phyloP scores from a whole-genome alignment of 169 alveolate species.

The Plasmodium gaboni region DNA sequence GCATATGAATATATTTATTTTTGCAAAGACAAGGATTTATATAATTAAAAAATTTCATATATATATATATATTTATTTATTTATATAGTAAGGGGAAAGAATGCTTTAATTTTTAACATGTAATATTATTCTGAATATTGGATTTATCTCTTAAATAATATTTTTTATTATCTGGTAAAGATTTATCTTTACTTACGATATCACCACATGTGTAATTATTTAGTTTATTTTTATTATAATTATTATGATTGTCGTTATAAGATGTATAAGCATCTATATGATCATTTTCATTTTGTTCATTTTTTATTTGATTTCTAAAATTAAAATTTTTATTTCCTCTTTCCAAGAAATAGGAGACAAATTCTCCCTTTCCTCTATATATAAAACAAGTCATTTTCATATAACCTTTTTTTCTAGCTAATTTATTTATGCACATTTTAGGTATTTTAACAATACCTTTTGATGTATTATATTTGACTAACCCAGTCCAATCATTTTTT shows the following conservation, averaged over 20 bases:
- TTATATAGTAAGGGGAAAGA: neutral
- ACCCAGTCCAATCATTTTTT: slow-evolving; percentile 50
- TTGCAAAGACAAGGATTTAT: neutral
- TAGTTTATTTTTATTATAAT: slow-evolving; percentile 1
- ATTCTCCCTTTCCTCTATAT: slow-evolving; percentile 73
- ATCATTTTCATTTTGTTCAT: slow-evolving; percentile 4
- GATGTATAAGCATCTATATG: neutral
- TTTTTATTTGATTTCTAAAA: slow-evolving; percentile 20
- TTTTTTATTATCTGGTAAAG: slow-evolving; percentile 2
- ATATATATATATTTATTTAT: neutral
- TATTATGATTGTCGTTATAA: slow-evolving; percentile 4
- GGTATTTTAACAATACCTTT: slow-evolving; percentile 60
- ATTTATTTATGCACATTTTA: slow-evolving; percentile 58
- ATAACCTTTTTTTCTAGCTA: slow-evolving; percentile 68
- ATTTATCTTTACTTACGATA: slow-evolving; percentile 7
- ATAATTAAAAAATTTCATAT: neutral
- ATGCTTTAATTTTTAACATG: slow-evolving; percentile 15
- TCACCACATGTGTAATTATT: neutral
- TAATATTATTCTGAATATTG: slow-evolving; percentile 5
- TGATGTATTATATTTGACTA: slow-evolving; percentile 54
- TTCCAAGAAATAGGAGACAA: slow-evolving; percentile 59
- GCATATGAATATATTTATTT: neutral
- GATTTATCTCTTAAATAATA: slow-evolving; percentile 46
- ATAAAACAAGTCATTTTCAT: slow-evolving; percentile 53
- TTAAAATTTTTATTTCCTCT: slow-evolving; percentile 30